Conservation (phyloP, 2,329 filamentous ascomycete genomes). For the Bipolaris victoriae region DNA sequence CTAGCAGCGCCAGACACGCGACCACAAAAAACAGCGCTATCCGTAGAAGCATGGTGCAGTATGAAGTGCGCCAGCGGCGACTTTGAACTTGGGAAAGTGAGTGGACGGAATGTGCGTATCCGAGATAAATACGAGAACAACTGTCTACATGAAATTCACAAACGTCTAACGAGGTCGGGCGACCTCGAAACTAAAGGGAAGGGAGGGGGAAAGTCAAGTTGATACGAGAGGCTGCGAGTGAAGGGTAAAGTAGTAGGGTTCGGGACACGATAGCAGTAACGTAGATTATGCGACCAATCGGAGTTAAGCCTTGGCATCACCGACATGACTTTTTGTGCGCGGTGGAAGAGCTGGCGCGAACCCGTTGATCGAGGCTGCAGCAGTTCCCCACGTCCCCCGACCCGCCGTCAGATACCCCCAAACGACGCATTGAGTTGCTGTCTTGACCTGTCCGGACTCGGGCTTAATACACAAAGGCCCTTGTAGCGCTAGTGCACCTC, state of each 20-base stretch:
- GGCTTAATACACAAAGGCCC: neutral
- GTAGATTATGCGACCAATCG: slow-evolving; percentile 34
- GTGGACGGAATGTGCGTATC: slow-evolving; percentile 25
- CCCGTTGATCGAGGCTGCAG: slow-evolving; percentile 20
- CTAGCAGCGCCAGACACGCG: slow-evolving; percentile 52
- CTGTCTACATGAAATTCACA: slow-evolving; percentile 22
- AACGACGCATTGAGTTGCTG: slow-evolving; percentile 31
- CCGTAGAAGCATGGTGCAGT: slow-evolving; percentile 51
- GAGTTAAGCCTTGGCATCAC: slow-evolving; percentile 33
- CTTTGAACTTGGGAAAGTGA: slow-evolving; percentile 23
- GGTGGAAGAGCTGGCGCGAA: slow-evolving; percentile 5
- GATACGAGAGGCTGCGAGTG: slow-evolving; percentile 18
- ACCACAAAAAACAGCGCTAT: slow-evolving; percentile 52
- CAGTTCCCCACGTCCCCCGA: slow-evolving; percentile 2
- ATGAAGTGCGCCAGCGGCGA: slow-evolving; percentile 25
- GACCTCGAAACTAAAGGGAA: slow-evolving; percentile 10
- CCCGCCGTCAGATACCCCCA: neutral
- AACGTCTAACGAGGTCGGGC: slow-evolving; percentile 4
- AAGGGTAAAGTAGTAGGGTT: slow-evolving; percentile 20
- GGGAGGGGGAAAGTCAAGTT: slow-evolving; percentile 7
- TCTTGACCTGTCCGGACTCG: slow-evolving; percentile 3
- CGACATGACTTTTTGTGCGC: slow-evolving; percentile 31
- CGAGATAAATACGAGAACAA: slow-evolving; percentile 16
- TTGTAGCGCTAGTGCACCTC: slow-evolving; percentile 9
- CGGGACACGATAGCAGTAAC: slow-evolving; percentile 39